A percentile compares a stretch with the other conserved stretches of the same genome.
Evolutionary conservation across 768 basidiomycete species (phyloP).

Genomic region (Termitomyces sp.): DNA sequence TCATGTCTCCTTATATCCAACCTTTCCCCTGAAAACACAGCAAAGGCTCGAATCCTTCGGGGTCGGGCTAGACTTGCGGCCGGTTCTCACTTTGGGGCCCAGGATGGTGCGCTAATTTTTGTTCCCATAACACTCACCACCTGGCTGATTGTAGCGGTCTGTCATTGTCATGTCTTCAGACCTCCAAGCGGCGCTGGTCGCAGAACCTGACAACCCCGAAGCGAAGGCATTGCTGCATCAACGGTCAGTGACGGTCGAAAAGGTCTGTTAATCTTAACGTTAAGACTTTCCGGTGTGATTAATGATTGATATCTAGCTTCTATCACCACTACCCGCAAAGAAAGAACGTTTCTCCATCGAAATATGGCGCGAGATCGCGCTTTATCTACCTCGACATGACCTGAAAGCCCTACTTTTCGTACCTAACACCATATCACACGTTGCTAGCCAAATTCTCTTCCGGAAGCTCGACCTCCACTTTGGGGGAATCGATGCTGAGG

Average conservation of each 20-base stretch:
- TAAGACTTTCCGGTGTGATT: not conserved
- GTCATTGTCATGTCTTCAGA: conserved; percentile 36
- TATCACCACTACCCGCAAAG: conserved; percentile 37
- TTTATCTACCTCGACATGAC: conserved; percentile 59
- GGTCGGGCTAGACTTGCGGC: conserved; percentile 63
- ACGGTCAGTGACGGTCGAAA: conserved; percentile 52
- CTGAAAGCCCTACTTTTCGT: conserved; percentile 62
- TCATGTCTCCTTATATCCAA: conserved; percentile 61
- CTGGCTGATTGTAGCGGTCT: not conserved
- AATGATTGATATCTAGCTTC: conserved; percentile 23
- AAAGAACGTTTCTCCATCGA: conserved; percentile 61
- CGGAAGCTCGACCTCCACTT: conserved; percentile 63
- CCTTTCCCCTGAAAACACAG: conserved; percentile 45
- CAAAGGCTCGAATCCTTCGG: conserved; percentile 61
- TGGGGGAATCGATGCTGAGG: conserved; percentile 26
- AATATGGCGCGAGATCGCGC: conserved; percentile 69
- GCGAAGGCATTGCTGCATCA: conserved; percentile 58
- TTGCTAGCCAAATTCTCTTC: conserved; percentile 68
- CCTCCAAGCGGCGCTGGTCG: conserved; percentile 58
- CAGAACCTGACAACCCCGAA: conserved; percentile 68
- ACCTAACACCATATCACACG: conserved; percentile 62
- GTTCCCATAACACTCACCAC: conserved; percentile 1
- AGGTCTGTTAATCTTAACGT: conserved; percentile 33
- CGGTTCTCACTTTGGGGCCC: conserved; percentile 57
- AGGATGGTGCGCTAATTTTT: conserved; percentile 48